phyloP scores from a whole-genome alignment of 2,329 filamentous ascomycete genomes.

The Xylaria polymorpha region DNA sequence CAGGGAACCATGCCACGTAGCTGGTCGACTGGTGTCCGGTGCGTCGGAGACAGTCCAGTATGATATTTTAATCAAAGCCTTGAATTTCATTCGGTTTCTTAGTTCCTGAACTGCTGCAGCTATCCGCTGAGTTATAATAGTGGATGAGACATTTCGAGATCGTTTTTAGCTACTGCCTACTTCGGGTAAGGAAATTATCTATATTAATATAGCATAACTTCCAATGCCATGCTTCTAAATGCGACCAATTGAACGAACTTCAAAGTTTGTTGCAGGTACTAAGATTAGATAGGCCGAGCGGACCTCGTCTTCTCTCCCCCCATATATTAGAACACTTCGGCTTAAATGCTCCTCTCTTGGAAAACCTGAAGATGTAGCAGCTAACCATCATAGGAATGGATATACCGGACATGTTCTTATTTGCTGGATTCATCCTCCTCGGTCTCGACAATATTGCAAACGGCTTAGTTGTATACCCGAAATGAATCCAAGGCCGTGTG shows the following conservation, averaged over 20 bases:
- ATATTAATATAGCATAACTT: too few species aligned
- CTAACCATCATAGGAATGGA: slow-evolving; percentile 34
- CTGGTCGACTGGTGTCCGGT: too few species aligned
- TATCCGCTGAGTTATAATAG: too few species aligned
- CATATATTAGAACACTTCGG: neutral
- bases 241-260: slow-evolving; percentile 65
- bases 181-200: too few species aligned
- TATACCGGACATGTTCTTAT: slow-evolving; percentile 64
- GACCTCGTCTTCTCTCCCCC: slow-evolving; percentile 52
- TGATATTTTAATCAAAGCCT: too few species aligned
- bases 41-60: too few species aligned
- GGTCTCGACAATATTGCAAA: slow-evolving; percentile 74
- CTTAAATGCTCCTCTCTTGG: neutral
- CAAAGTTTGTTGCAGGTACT: slow-evolving; percentile 54
- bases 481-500: slow-evolving; percentile 72
- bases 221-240: slow-evolving; percentile 60
- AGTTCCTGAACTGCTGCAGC: too few species aligned
- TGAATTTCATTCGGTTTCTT: too few species aligned
- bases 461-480: slow-evolving; percentile 83
- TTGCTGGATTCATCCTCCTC: slow-evolving; percentile 75
- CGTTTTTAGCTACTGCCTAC: too few species aligned
- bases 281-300: slow-evolving; percentile 52
- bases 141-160: too few species aligned
- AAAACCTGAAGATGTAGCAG: neutral
- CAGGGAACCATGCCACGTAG: too few species aligned